Evolutionary conservation across 768 basidiomycete genomes (phyloP), one percentile per base, ranked within the genome.

Genomic region (Krasilnikovozyma curviuscula): DNA sequence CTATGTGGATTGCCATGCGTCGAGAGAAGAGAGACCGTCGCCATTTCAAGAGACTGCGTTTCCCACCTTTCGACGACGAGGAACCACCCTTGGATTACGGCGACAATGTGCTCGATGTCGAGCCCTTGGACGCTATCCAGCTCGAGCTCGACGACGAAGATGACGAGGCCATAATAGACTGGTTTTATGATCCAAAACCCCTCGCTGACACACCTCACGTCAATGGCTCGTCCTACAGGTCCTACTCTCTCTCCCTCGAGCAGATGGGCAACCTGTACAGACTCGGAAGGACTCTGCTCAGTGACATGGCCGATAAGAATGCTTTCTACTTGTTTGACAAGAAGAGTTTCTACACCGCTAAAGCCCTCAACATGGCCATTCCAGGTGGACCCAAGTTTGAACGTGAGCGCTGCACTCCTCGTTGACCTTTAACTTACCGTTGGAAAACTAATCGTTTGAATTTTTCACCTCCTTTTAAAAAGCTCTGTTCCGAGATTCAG

Each of bases 1-100:
- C 84, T 5, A 98, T 98, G 93, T 98, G 93, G 93, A 70, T 98
- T 39, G 91, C 93, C 10, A 98, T 98, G 93, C 74, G 93, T 52
- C 71, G 93, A 53, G 93, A 98, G 69, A 98, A 98, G 71, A 76
- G 93, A 49, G 93, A 98, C 64, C 82, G 93, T 62, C 71, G 91
- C 50, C 93, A 98, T 66, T 98, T 98, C 71, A 98, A 98, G 70
- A 84, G 93, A 39, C 95, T 98, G 88, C 78, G 91, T 21, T 98
- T 97, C 69, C 93, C 93, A 21, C 93, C 91, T 0, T 98, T 97
- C 62, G 93, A 98, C 61, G 93, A 97, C 61, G 91, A 98, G 67
- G 93, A 98, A 59, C 93, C 93, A 8, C 93, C 93, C 3, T 73
- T 95, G 64, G 93, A 98, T 63, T 98, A 98, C 59, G 93, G 93